A percentile compares a stretch with the other conserved stretches of the same genome.
Evolutionary conservation across 345 rosid species (phyloP).

Genomic region (Xanthoceras sorbifolium): DNA sequence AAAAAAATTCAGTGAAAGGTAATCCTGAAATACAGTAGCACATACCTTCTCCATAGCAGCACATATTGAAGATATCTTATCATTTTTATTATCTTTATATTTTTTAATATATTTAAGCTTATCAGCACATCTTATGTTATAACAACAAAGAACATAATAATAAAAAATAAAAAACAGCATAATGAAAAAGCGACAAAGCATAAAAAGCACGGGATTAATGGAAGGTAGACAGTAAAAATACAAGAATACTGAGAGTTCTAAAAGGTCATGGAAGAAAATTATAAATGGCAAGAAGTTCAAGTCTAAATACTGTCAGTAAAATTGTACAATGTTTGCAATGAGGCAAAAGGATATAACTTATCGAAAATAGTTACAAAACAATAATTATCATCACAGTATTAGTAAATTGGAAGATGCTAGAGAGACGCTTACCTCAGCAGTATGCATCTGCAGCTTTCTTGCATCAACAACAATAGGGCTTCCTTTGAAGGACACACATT

Average conservation of each 20-base stretch:
- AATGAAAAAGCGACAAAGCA: neutral
- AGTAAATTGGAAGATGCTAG: neutral
- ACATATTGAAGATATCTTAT: neutral
- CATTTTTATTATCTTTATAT: neutral
- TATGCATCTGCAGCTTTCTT: conserved; percentile 51
- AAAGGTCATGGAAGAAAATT: neutral
- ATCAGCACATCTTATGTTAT: neutral
- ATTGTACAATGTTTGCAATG: neutral
- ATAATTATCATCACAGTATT: neutral
- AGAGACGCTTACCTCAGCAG: conserved; percentile 57
- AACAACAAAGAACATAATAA: neutral
- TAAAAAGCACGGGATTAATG: neutral
- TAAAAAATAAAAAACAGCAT: neutral
- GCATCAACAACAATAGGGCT: conserved; percentile 63
- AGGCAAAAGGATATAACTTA: neutral
- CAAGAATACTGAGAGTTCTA: neutral
- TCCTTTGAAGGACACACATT: conserved; percentile 60
- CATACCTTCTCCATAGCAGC: neutral
- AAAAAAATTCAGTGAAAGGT: conserved; percentile 6
- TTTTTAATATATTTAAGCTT: neutral
- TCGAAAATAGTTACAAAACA: neutral
- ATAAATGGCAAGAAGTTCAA: conserved; percentile 9
- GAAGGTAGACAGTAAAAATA: neutral
- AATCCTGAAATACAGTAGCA: neutral
- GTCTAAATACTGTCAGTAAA: conserved; percentile 8